A percentile compares a stretch with the other conserved stretches of the same genome.
Conservation (phyloP, 176 grass and related monocot species). For the Echinochloa phyllopogon region DNA sequence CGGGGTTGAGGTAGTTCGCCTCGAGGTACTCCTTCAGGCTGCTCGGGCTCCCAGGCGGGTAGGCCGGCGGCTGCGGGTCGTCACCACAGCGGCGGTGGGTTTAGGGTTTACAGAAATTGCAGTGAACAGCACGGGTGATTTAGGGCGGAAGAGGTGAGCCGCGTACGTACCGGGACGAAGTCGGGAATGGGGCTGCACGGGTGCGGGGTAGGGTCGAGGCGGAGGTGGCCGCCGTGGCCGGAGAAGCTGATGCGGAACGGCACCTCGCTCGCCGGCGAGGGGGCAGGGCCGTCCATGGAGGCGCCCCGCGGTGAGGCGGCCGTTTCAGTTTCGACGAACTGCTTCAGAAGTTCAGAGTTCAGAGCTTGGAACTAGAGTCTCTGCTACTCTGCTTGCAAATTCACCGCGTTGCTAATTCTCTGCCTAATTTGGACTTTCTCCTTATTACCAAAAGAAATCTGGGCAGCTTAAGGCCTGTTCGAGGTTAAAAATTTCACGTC, state of each 20-base stretch:
- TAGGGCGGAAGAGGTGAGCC: neutral
- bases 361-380: neutral
- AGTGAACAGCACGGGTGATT: constrained; percentile 5
- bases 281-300: constrained; percentile 48
- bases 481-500: too few species aligned
- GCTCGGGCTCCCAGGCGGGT: constrained; percentile 62
- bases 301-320: neutral
- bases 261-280: constrained; percentile 63
- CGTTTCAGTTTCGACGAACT: constrained; percentile 2
- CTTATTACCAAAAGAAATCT: neutral
- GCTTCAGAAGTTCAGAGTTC: neutral
- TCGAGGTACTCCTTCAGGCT: constrained; percentile 74
- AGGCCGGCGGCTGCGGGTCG: constrained; percentile 72
- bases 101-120: constrained; percentile 46
- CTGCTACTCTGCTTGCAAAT: neutral
- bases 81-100: constrained; percentile 24
- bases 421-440: too few species aligned
- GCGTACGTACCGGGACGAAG: constrained; percentile 74
- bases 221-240: constrained; percentile 86
- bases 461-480: neutral
- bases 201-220: constrained; percentile 63
- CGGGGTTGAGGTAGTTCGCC: constrained; percentile 79
- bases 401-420: neutral
- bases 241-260: constrained; percentile 83
- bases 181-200: constrained; percentile 52